Conservation (phyloP, 371 early-diverging fungal species). For the Spiromyces aspiralis region DNA sequence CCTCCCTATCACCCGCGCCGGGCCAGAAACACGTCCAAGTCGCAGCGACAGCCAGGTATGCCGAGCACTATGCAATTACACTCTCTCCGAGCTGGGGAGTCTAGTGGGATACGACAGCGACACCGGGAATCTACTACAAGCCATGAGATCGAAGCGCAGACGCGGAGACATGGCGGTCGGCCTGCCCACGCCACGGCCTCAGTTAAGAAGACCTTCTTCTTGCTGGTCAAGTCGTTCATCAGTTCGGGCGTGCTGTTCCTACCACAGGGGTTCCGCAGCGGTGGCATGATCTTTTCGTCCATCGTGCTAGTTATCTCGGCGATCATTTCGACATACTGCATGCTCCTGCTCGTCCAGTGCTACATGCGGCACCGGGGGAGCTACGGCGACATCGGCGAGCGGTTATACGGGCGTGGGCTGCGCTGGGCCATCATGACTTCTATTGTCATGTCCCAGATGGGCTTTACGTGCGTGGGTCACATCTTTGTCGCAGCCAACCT, state of each 20-base stretch:
- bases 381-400: conserved; percentile 74
- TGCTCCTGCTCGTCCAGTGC: conserved; percentile 40
- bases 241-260: conserved; percentile 58
- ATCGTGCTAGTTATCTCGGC: conserved; percentile 37
- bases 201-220: conserved; percentile 42
- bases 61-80: too few species aligned
- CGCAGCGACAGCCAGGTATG: too few species aligned
- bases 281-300: conserved; percentile 46
- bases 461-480: conserved; percentile 67
- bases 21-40: background rate
- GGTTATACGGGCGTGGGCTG: conserved; percentile 58
- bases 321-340: conserved; percentile 36
- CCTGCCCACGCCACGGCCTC: conserved; percentile 9
- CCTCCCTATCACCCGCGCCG: background rate
- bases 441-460: conserved; percentile 67
- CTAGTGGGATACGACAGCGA: background rate
- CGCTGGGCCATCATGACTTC: conserved; percentile 54
- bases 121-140: background rate
- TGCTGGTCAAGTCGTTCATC: conserved; percentile 52
- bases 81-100: background rate
- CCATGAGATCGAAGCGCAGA: too few species aligned
- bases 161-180: background rate
- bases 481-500: conserved; percentile 65
- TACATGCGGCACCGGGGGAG: conserved; percentile 41
- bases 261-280: conserved; percentile 56